Evolutionary conservation across 2,329 filamentous ascomycete species (phyloP), one percentile per base, ranked within the genome.

Genomic region (Pseudocercospora fijiensis): DNA sequence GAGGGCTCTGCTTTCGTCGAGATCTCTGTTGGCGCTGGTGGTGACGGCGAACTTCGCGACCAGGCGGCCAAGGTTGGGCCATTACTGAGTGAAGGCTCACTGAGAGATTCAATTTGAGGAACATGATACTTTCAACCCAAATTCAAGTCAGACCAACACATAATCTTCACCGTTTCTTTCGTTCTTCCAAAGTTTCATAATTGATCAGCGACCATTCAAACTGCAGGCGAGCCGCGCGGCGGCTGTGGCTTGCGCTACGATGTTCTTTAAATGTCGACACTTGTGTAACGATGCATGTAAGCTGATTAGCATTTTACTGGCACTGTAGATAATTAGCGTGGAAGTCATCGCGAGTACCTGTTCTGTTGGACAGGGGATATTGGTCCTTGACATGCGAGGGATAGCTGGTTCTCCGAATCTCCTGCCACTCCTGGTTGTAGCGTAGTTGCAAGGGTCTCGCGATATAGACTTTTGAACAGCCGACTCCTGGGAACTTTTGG

Each of bases 1-100:
- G 47, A 61, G 57, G 60, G 52, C 30, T 22, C 37, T 37, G 33
- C 51, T 30, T 20, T 47, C 53, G 58, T 27, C 52, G 9, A 30
- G 53, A 49, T 43, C 51, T 24, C 24, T 41, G 51, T 37, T 49
- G 62, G 45, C 37, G 33, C 56, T 56, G 53, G 49, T 47, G 58
- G 47, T 53, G 62, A 53, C 41, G 47, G 47, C 49, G 26, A n/a
- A 53, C 49, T 28, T 53, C 26, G 49, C 49, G 49, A 53, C 24
- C 20, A 27, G 20, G 16, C 18, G 24, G 49, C 8, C 16, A 41
- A n/a, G 37, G 6, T 37, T 37, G 37, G 49, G 10, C 22, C 49
- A 53, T 28, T 28, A 9, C 49, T 27, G 49, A 30, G 49, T 53
- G 22, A n/a, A 18, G 26, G 49, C 26, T 53, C 26, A 26, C 16